Base-by-base conservation (phyloP, 164 flowering plant species). In the Liquidambar formosana region DNA sequence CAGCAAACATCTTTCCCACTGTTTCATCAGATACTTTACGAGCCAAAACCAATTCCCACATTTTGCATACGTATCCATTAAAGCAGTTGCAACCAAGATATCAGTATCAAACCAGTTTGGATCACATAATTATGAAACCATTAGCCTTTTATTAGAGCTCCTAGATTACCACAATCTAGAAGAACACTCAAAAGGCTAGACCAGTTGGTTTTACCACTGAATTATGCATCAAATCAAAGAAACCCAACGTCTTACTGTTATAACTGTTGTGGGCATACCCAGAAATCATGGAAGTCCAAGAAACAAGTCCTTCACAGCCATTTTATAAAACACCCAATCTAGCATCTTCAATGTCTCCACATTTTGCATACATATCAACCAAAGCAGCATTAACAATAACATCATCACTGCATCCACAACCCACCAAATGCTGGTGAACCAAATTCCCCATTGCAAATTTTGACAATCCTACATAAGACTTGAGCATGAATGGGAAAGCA, bases 401-500 rank as follows among this genome's bases (percentile, higher is more conserved):
- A 33, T 33, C 41, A 33, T 6, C 6, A 6, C 41, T 33, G 41
- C n/a, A 58, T 15, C 65, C 72, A 45, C 73, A 19, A 0, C 73
- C 66, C 0, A 75, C 58, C 43, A 62, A 28, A 21, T 74, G 77
- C 60, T 60, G 71, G 58, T 80, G 81, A 28, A 77, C 52, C 18
- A 60, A 64, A 54, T 61, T 73, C 47, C 81, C 79, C n/a, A 25
- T 26, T 14, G 11, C 60, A 75, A 61, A 72, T n/a, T 67, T 63
- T 3, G 77, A 78, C 21, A 80, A 54, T 4, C 75, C 77, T 18
- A 75, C 81, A 57, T 81, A 80, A 22, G 81, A 77, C 49, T 80
- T 80, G 10, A 80, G 71, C 5, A 69, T 81, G n/a, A n/a, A n/a
- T n/a, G n/a, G n/a, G n/a, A n/a, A n/a, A n/a, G n/a, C n/a, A n/a